Base-by-base conservation (phyloP, 352 stramenopile species). In the Blastocystis sp. region DNA sequence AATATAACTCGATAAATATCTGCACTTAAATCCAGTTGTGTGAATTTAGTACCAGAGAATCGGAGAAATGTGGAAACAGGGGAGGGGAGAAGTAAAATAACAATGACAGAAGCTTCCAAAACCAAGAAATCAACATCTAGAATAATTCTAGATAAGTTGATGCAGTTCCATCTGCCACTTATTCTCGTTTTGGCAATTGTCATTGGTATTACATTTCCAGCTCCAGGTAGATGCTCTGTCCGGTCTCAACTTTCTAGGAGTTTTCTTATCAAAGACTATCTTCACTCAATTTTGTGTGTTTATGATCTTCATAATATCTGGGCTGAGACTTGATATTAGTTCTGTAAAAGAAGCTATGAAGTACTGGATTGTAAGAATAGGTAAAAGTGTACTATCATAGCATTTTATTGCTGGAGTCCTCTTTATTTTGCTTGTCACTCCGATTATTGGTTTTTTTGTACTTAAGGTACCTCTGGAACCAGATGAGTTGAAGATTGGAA, bases 251-350 rank as follows among this genome's bases (percentile, higher is more conserved):
- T 6, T 24, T 4, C n/a, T 79, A 89, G 78, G 78, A 22, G 3
- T 62, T 3, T 30, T 35, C 2, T 51, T 89, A 42, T 76, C 78
- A 22, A 54, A 89, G 27, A 89, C 78, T 33, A 37, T 35, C 3
- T 79, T 89, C 44, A 56, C 78, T 1, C 13, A 89, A 6, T 53
- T 89, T 35, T 89, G 78, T 33, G 66, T 89, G 13, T 89, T 89
- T 64, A 58, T 89, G 42, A 89, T 89, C 48, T 89, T 89, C 17
- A 73, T 89, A 27, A 89, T 89, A 6, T 89, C 78, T n/a, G 78
- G 78, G 7, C 9, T 89, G 9, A 79, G 69, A 70, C 24, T 89
- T 1, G 66, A 89, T 30, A 79, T 48, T 22, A 79, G 66, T 56
- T 79, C 60, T 4, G 66, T 89, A 22, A 89, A 89, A 30, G 62